Percentiles rank a stretch among this genome's conserved stretches.
phyloP scores from a whole-genome alignment of 163 green algal species.

The Volvox carteri region DNA sequence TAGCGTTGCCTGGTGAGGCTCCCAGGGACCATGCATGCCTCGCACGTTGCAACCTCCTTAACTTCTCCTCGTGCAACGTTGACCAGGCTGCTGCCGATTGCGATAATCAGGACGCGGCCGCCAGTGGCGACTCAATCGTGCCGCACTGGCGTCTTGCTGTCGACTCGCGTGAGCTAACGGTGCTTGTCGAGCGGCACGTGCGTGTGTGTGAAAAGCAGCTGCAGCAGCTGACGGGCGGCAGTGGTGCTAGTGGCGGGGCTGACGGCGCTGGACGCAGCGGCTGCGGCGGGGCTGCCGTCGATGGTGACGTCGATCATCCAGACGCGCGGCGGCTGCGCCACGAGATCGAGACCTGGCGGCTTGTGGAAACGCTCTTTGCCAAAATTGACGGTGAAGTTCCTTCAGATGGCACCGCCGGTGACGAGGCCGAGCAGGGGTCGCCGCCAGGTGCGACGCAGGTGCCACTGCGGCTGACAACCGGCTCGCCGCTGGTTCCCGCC shows the following conservation, averaged over 20 bases:
- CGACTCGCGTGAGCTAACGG: constrained; percentile 27
- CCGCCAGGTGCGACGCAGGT: constrained; percentile 68
- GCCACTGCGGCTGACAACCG: constrained; percentile 27
- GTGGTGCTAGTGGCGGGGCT: neutral
- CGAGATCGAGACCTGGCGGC: constrained; percentile 75
- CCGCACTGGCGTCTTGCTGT: constrained; percentile 43
- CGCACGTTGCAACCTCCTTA: too few relatives aligned
- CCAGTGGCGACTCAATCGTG: too few relatives aligned
- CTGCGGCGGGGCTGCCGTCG: neutral
- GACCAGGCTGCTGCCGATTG: too few relatives aligned
- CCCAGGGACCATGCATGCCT: too few relatives aligned
- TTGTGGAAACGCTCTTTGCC: constrained; percentile 78
- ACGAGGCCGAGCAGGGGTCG: constrained; percentile 41
- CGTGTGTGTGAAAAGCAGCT: constrained; percentile 42
- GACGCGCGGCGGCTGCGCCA: constrained; percentile 56
- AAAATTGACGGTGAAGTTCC: constrained; percentile 62
- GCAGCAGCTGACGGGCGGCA: constrained; percentile 9
- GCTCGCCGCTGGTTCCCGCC: neutral
- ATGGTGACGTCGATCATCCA: constrained; percentile 2
- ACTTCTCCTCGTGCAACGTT: too few relatives aligned
- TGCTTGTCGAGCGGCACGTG: constrained; percentile 23
- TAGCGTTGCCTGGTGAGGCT: too few relatives aligned
- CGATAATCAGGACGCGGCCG: too few relatives aligned
- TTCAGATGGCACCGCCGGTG: neutral
- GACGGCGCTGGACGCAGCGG: neutral